Conservation (phyloP, 225 moss, liverwort and hornwort genomes). For the Bryum argenteum region DNA sequence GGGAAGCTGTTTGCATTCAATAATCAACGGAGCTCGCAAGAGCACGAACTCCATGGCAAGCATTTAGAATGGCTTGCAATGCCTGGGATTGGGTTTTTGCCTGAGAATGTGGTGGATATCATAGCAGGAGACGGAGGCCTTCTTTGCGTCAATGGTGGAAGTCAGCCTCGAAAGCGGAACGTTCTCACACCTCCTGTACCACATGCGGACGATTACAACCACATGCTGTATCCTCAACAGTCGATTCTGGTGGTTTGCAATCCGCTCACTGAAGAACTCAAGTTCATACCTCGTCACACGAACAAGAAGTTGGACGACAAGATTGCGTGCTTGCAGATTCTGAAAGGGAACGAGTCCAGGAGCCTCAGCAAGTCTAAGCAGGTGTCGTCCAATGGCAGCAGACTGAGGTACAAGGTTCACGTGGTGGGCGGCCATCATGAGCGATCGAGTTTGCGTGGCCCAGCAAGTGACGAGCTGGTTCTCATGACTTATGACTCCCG, state of each 20-base stretch:
- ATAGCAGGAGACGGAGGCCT: conserved; percentile 57
- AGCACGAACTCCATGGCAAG: conserved; percentile 9
- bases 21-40: conserved; percentile 28
- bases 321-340: conserved; percentile 50
- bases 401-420: conserved; percentile 47
- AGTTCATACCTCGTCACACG: conserved; percentile 52
- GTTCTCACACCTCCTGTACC: conserved; percentile 47
- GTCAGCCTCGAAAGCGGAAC: conserved; percentile 45
- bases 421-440: conserved; percentile 55
- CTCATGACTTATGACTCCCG: conserved; percentile 58
- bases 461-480: conserved; percentile 50
- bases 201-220: conserved; percentile 56
- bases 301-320: conserved; percentile 52
- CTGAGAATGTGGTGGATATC: conserved; percentile 41
- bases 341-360: conserved; percentile 15
- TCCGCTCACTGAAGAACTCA: conserved; percentile 49
- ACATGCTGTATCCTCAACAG: conserved; percentile 46
- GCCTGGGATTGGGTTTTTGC: conserved; percentile 45
- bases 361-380: conserved; percentile 19
- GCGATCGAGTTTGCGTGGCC: conserved; percentile 37
- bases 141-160: conserved; percentile 53
- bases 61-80: conserved; percentile 52
- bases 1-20: conserved; percentile 50
- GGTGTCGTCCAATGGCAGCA: conserved; percentile 17
- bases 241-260: conserved; percentile 63